A percentile compares a stretch with the other conserved stretches of the same genome.
phyloP scores from a whole-genome alignment of 2,329 filamentous ascomycete species.

The Aureobasidium sp. region DNA sequence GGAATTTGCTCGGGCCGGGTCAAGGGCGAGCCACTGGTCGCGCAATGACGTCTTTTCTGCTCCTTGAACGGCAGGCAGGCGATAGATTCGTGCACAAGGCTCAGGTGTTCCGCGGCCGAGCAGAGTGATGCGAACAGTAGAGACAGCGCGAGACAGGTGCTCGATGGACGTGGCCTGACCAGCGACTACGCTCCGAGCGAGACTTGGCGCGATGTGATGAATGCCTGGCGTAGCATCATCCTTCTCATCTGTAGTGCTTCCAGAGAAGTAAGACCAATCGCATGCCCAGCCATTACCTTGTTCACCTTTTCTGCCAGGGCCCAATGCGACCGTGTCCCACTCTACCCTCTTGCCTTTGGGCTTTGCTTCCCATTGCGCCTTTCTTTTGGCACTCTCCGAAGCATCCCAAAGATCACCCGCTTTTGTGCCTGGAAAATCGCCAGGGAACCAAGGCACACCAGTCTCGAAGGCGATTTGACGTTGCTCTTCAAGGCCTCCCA shows the following conservation, averaged over 20 bases:
- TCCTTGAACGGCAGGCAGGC: constrained; percentile 55
- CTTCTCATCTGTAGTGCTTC: not conserved
- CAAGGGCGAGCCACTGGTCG: constrained; percentile 62
- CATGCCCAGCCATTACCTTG: constrained; percentile 75
- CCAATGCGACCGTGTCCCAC: constrained; percentile 69
- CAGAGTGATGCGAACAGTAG: constrained; percentile 62
- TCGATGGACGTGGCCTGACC: not conserved
- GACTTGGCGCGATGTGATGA: not conserved
- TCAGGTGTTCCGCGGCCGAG: constrained; percentile 62
- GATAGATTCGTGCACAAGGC: constrained; percentile 75
- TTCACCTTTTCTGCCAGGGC: constrained; percentile 69
- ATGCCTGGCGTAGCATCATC: not conserved
- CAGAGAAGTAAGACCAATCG: constrained; percentile 51
- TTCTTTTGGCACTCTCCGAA: constrained; percentile 53
- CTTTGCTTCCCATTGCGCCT: constrained; percentile 63
- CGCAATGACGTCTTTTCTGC: constrained; percentile 42
- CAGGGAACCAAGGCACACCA: constrained; percentile 74
- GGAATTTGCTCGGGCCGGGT: constrained; percentile 28
- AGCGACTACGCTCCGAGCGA: not conserved
- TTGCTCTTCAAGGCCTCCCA: constrained; percentile 74
- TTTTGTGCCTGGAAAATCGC: constrained; percentile 71
- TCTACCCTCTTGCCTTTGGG: constrained; percentile 76
- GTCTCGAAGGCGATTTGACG: constrained; percentile 78
- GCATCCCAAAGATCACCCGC: constrained; percentile 75
- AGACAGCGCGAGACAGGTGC: constrained; percentile 34